Evolutionary conservation across 31 red algal species (phyloP), one percentile per base, ranked within the genome.

Genomic region (Porphyra umbilicalis): DNA sequence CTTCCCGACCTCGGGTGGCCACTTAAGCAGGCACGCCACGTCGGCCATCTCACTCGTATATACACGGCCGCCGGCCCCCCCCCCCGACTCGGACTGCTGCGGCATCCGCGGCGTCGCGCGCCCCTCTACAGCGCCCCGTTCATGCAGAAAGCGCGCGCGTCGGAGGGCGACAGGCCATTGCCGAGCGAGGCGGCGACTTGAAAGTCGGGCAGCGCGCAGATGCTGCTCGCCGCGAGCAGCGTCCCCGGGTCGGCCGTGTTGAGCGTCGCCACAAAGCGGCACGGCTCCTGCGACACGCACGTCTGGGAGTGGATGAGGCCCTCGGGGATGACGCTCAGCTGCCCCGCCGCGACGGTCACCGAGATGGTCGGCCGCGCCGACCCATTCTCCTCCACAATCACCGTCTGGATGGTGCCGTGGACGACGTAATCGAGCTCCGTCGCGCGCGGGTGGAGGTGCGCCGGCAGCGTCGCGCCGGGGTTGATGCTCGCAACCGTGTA

Each of bases 381-480:
- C 11, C 82, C 75, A 25, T 39, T 82, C 16, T 83, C 68, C 10
- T 36, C 33, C 35, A 37, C 78, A 32, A 75, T 39, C 33, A 25
- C 71, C 25, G 75, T 76, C 16, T 67, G 44, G 8, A 77, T 7
- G 14, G 39, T 25, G 35, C 86, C 86, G 6, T 37, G 74, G 6
- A 88, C 68, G 0, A 83, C 35, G 30, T 83, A 39, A 16, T 83
- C 57, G 11, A 77, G 75, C 79, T 88, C 86, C 1, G 81, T 83
- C 4, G 33, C 86, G 10, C 86, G 81, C 34, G 86, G 86, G 79
- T 88, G 86, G 78, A 80, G 81, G 67, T 92, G 90, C 77, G 77
- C 68, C 77, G 88, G 80, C 42, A 92, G 88, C 13, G 85, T n/a
- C 32, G 80, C 39, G 33, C 77, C 81, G 15, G 90, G 39, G 5